Base-by-base conservation (phyloP, 1,284 basidiomycete species). In the Trichosporon ovoides region DNA sequence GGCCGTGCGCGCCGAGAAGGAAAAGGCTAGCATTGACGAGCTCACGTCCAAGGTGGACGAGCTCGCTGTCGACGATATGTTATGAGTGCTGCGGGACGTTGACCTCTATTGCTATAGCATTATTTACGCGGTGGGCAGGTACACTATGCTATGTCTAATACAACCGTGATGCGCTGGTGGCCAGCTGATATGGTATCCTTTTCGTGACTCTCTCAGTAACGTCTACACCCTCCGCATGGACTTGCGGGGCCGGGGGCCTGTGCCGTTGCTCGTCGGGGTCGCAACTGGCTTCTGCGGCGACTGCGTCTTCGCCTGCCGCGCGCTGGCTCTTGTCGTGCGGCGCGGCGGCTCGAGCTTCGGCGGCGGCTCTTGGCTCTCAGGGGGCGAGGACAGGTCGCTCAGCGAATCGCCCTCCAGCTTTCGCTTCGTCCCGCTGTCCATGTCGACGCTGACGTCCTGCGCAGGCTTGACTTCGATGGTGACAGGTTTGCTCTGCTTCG, bases 1-100 rank as follows among this genome's bases (percentile, higher is more conserved):
- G 56, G 33, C 13, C 22, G 54, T 55, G 57, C 28, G 55, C 19
- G 56, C 50, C 10, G 55, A 52, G 68, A 80, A 56, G 51, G 60
- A 52, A 33, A 57, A 60, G 54, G 24, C 3, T 3, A 24, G 50
- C 14, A 56, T 51, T 0, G 57, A 53, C 37, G 51, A 56, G 11
- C 13, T 60, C 14, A 24, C 43, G 2, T 43, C 36, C 31, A 35
- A 56, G 52, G 24, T 61, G 22, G 57, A 58, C 22, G 53, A 56
- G 52, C 48, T 58, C n/a, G 52, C 55, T 3, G 52, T 62, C 18
- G 57, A 62, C 51, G 60, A 62, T 48, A 58, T 56, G 60, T 48
- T 58, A 7, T 62, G 28, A 31, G 28, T 20, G 38, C 38, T 20
- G 11, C 22, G 11, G 19, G 2, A 16, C 38, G 19, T 24, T 16